Percentiles rank a stretch among this genome's conserved stretches.
Conservation (phyloP, 2,329 filamentous ascomycete species). For the Xylariaceae sp. region DNA sequence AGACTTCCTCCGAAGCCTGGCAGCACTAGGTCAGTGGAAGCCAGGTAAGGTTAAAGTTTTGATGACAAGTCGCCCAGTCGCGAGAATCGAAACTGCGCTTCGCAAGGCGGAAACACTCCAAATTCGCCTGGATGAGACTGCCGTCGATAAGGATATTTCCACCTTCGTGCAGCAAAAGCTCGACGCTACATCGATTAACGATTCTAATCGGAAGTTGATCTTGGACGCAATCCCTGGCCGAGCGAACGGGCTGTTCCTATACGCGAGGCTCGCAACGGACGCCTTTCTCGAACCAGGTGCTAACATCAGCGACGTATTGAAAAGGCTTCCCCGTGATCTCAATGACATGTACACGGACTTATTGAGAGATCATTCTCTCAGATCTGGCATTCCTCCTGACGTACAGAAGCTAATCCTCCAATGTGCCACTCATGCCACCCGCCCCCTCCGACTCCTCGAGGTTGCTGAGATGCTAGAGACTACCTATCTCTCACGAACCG, state of each 20-base stretch:
- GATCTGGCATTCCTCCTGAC: background rate
- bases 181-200: background rate
- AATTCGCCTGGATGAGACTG: slow-evolving; percentile 46
- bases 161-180: slow-evolving; percentile 42
- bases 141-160: slow-evolving; percentile 50
- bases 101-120: slow-evolving; percentile 36
- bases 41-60: slow-evolving; percentile 8
- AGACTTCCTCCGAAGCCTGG: slow-evolving; percentile 8
- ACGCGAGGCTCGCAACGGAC: slow-evolving; percentile 52
- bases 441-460: slow-evolving; percentile 8
- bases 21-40: slow-evolving; percentile 14
- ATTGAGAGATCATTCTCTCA: background rate
- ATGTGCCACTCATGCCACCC: slow-evolving; percentile 10
- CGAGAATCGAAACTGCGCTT: slow-evolving; percentile 31
- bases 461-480: slow-evolving; percentile 9
- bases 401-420: slow-evolving; percentile 7
- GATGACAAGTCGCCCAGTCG: slow-evolving; percentile 9
- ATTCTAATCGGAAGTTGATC: slow-evolving; percentile 32
- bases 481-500: background rate
- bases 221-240: slow-evolving; percentile 43
- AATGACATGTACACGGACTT: slow-evolving; percentile 47
- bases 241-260: slow-evolving; percentile 54
- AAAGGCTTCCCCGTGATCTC: slow-evolving; percentile 45
- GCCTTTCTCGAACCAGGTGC: slow-evolving; percentile 41
- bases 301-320: slow-evolving; percentile 37